Base-by-base conservation (phyloP, 225 moss, liverwort and hornwort species). In the Bryum argenteum region DNA sequence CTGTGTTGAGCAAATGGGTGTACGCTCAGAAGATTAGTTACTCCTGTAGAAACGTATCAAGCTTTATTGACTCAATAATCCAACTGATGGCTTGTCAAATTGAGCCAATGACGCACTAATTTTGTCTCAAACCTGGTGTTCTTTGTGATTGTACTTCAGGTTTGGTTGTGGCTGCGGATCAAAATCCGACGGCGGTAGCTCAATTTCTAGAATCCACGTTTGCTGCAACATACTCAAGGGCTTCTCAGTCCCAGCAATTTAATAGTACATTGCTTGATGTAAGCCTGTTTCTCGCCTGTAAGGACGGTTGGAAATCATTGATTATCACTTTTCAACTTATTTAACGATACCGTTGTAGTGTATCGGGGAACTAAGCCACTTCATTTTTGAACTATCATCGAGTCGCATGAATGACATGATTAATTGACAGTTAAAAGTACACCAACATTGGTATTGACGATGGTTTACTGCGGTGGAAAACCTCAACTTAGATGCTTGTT, bases 181-280 rank as follows among this genome's bases (percentile, higher is more conserved):
- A 17, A 23, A 67, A 82, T 14, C 82, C 85, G 13, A 56, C 59
- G 55, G 71, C 69, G 38, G 77, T 82, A 59, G 82, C 82, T 67
- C 54, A 64, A 15, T 71, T 71, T 77, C 11, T 85, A 64, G 79
- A 85, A 77, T 65, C 59, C 57, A 41, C 73, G 16, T 24, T 85
- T 14, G 40, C 62, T 74, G 66, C 54, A 55, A 52, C 33, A 43
- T 67, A 45, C 63, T 56, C 60, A 72, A 59, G 10, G 37, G 28
- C 50, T 54, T 52, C 77, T 19, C 66, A 67, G 65, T 60, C 65
- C 58, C 52, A 19, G 47, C 63, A 64, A 33, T 65, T 55, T 61
- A 78, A 54, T 57, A 79, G 50, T 74, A 79, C 74, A 67, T 61
- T 82, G 44, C 71, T 85, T 22, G 85, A 85, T 64, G 85, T 85